These are phyloP conservation scores for Suhomyces xylopsoci DNA, from an alignment of 805 yeast genomes.

Conservation along the genomic window DNA sequence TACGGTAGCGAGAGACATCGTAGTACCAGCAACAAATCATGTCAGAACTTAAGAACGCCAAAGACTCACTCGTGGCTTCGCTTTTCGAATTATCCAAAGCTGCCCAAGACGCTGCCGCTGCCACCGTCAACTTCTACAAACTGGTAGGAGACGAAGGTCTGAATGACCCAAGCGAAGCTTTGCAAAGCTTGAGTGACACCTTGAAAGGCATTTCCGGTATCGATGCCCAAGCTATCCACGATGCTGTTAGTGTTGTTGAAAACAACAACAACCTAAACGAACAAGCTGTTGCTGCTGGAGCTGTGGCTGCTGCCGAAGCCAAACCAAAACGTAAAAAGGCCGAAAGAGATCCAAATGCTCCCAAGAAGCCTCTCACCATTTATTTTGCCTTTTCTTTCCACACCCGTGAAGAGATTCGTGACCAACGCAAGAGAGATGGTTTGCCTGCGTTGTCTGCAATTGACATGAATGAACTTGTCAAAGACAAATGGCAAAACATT, in stretches of 20 bases:
- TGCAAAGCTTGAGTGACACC: conserved; percentile 33
- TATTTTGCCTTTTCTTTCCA: conserved; percentile 75
- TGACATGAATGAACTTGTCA: conserved; percentile 76
- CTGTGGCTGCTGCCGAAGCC: conserved; percentile 20
- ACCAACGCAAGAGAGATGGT: conserved; percentile 58
- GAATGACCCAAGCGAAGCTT: conserved; percentile 28
- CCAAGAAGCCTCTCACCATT: conserved; percentile 89
- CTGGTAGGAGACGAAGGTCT: conserved; percentile 48
- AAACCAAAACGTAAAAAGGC: conserved; percentile 50
- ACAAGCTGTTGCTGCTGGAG: conserved; percentile 9
- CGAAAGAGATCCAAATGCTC: conserved; percentile 83
- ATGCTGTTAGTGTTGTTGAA: conserved; percentile 12
- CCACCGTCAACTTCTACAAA: conserved; percentile 74
- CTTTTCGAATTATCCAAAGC: conserved; percentile 80
- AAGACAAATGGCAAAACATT: conserved; percentile 75
- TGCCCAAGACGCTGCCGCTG: conserved; percentile 80
- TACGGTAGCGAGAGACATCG: conserved; percentile 5
- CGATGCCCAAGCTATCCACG: conserved; percentile 9
- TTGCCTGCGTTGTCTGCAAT: conserved; percentile 65
- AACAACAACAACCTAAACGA: conserved; percentile 12
- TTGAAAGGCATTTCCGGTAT: conserved; percentile 39
- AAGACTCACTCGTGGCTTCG: conserved; percentile 59
- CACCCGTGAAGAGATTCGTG: conserved; percentile 66
- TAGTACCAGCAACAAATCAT: conserved; percentile 5
- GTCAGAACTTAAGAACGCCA: conserved; percentile 18